These are phyloP conservation scores for Rozella allomycis DNA, from an alignment of 371 early-diverging fungal genomes.

Conservation along the genomic window DNA sequence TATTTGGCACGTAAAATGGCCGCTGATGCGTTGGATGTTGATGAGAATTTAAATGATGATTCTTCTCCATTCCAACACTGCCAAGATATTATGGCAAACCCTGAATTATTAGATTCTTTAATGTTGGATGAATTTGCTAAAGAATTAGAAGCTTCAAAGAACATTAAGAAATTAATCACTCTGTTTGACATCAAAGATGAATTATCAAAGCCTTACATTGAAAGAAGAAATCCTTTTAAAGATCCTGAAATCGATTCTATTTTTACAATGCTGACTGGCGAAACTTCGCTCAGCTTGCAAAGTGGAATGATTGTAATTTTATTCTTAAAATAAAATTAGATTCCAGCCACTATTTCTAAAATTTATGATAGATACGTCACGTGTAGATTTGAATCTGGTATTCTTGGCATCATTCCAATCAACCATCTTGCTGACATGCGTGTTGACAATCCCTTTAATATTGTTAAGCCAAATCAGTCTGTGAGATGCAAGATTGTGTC, in stretches of 20 bases:
- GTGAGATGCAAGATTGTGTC: constrained; percentile 48
- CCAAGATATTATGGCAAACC: constrained; percentile 46
- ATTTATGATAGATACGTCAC: constrained; percentile 48
- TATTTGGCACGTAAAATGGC: constrained; percentile 89
- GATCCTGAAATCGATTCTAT: constrained; percentile 37
- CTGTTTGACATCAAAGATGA: constrained; percentile 70
- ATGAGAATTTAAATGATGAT: constrained; percentile 55
- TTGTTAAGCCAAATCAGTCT: constrained; percentile 26
- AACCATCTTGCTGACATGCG: constrained; percentile 19
- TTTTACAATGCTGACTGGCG: constrained; percentile 73
- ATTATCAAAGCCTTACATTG: constrained; percentile 56
- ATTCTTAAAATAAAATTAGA: too few relatives aligned
- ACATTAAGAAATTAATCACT: constrained; percentile 49
- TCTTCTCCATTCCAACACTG: constrained; percentile 45
- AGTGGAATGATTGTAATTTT: constrained; percentile 42
- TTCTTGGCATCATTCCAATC: constrained; percentile 57
- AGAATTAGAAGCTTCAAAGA: constrained; percentile 44
- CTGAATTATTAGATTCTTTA: constrained; percentile 58
- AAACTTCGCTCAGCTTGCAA: constrained; percentile 40
- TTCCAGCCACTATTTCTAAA: constrained; percentile 28
- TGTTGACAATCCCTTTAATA: constrained; percentile 33
- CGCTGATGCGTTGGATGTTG: constrained; percentile 80
- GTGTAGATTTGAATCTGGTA: constrained; percentile 47
- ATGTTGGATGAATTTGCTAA: constrained; percentile 73
- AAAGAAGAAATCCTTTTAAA: constrained; percentile 41